phyloP scores from a whole-genome alignment of 192 early-diverging fungal species.

The Cladochytrium replicatum region DNA sequence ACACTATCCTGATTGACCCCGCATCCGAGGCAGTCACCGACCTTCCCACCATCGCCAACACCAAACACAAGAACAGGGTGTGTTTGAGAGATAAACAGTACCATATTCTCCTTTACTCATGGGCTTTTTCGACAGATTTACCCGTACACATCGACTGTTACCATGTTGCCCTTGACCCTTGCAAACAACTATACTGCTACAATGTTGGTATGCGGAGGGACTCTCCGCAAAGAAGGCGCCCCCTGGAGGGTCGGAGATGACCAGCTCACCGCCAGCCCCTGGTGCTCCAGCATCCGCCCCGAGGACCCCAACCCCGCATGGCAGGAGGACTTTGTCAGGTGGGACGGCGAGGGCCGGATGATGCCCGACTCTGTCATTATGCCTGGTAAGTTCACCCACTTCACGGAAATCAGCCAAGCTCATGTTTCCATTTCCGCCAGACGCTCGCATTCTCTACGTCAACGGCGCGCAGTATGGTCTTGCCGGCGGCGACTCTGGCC shows the following conservation, averaged over 20 bases:
- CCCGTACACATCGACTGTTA: conserved; percentile 42
- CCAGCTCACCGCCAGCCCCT: conserved; percentile 7
- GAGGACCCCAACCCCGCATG: conserved; percentile 11
- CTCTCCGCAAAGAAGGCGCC: neutral
- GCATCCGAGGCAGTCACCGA: conserved; percentile 13
- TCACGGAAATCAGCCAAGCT: conserved; percentile 17
- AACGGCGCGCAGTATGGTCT: conserved; percentile 47
- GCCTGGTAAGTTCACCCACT: conserved; percentile 16
- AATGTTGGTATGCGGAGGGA: conserved; percentile 53
- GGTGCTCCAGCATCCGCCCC: conserved; percentile 3
- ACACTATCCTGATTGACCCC: conserved; percentile 14
- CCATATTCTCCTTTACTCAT: no score
- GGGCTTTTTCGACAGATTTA: no score
- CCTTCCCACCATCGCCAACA: no score
- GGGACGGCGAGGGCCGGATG: neutral
- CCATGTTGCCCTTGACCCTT: conserved; percentile 44
- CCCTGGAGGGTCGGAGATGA: neutral
- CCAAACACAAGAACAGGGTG: no score
- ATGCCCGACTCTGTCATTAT: conserved; percentile 16
- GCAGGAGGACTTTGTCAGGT: conserved; percentile 6
- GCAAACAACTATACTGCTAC: conserved; percentile 43
- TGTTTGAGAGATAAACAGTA: no score
- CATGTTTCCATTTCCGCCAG: conserved; percentile 43
- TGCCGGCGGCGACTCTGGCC: conserved; percentile 26
- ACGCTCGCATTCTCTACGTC: conserved; percentile 37